phyloP scores from a whole-genome alignment of 2,329 filamentous ascomycete species.

The Teratosphaeria zuluensis region DNA sequence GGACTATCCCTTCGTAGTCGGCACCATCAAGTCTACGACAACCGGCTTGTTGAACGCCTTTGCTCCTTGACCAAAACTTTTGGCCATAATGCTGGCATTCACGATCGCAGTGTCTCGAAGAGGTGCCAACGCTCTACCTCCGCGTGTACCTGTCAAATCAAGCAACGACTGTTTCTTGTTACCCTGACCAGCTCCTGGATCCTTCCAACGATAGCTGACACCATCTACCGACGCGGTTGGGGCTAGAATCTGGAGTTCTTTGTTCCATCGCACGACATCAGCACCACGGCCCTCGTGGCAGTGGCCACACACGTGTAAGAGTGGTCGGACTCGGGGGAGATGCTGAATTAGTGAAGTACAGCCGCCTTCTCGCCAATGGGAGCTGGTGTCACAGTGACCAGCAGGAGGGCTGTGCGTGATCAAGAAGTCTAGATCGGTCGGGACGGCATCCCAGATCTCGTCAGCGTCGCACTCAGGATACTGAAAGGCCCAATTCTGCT shows the following conservation, averaged over 20 bases:
- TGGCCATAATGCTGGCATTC: slow-evolving; percentile 68
- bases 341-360: slow-evolving; percentile 51
- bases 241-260: background rate
- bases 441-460: slow-evolving; percentile 52
- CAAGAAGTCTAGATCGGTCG: slow-evolving; percentile 53
- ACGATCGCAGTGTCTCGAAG: slow-evolving; percentile 65
- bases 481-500: slow-evolving; percentile 55
- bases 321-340: slow-evolving; percentile 53
- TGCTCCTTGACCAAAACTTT: slow-evolving; percentile 42
- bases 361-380: slow-evolving; percentile 39
- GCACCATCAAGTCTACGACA: slow-evolving; percentile 58
- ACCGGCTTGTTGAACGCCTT: slow-evolving; percentile 68
- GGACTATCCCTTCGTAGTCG: background rate
- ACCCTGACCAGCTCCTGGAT: slow-evolving; percentile 40
- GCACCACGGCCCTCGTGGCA: slow-evolving; percentile 59
- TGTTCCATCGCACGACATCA: slow-evolving; percentile 50
- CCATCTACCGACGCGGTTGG: background rate
- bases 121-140: slow-evolving; percentile 11
- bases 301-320: slow-evolving; percentile 61
- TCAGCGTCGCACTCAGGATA: slow-evolving; percentile 39
- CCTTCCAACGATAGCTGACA: slow-evolving; percentile 41
- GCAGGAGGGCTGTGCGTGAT: slow-evolving; percentile 62
- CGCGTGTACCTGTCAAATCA: slow-evolving; percentile 45
- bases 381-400: slow-evolving; percentile 45
- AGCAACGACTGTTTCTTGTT: slow-evolving; percentile 55